Conservation (phyloP, 352 stramenopile species). For the Phytopythium mirpurense region DNA sequence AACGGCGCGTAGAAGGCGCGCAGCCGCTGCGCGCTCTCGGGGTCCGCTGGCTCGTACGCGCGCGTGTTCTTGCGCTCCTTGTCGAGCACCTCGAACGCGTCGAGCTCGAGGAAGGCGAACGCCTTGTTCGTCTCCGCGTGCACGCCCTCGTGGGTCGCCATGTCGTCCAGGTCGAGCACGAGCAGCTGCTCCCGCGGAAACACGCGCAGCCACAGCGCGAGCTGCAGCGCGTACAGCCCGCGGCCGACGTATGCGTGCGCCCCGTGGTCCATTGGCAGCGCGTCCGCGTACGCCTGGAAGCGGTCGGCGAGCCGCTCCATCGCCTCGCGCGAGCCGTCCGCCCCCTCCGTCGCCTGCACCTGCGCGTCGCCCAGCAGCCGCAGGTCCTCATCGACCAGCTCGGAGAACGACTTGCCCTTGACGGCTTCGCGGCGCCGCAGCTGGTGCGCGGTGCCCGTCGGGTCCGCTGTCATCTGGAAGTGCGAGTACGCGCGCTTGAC, state of each 20-base stretch:
- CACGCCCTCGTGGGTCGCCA: constrained; percentile 42
- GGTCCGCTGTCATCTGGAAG: constrained; percentile 91
- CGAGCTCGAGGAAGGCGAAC: constrained; percentile 44
- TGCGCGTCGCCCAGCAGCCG: constrained; percentile 40
- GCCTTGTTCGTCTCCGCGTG: constrained; percentile 30
- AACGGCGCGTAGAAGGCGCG: constrained; percentile 61
- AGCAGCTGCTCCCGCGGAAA: constrained; percentile 85
- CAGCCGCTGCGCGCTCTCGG: constrained; percentile 24
- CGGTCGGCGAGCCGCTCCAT: constrained; percentile 10
- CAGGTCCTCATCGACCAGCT: constrained; percentile 88
- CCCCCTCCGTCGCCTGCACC: constrained; percentile 18
- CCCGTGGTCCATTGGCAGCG: constrained; percentile 41
- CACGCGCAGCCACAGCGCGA: constrained; percentile 87
- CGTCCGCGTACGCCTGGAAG: constrained; percentile 43
- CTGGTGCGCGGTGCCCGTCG: constrained; percentile 71
- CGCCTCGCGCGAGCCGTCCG: constrained; percentile 7
- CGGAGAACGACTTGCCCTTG: constrained; percentile 75
- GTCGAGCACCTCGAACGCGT: constrained; percentile 24
- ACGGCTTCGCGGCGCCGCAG: constrained; percentile 71
- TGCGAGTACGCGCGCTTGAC: constrained; percentile 90
- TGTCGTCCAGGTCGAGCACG: constrained; percentile 85
- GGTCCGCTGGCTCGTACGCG: constrained; percentile 39
- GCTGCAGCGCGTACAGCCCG: constrained; percentile 91
- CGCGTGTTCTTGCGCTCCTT: constrained; percentile 65
- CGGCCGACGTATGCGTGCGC: constrained; percentile 83